These are phyloP conservation scores for Speleostelium caveatum DNA, from an alignment of 78 protist genomes.

Conservation along the genomic window DNA sequence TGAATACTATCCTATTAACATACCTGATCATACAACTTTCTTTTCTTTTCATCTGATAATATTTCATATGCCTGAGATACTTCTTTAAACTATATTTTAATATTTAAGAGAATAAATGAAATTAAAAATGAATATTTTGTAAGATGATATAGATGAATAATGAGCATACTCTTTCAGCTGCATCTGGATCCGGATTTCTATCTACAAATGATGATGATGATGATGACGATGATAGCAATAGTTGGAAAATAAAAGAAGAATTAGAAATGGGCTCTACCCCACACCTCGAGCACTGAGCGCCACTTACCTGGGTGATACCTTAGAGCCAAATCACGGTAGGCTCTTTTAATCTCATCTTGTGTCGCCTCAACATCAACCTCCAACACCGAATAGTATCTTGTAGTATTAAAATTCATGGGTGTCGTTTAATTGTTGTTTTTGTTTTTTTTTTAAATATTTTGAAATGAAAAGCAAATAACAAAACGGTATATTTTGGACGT, in stretches of 20 bases:
- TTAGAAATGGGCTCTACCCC: neutral
- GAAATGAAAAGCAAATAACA: no score
- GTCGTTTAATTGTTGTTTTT: no score
- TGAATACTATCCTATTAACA: neutral
- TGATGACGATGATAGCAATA: neutral
- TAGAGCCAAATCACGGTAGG: conserved; percentile 45
- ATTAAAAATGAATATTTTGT: no score
- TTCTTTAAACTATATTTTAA: conserved; percentile 89
- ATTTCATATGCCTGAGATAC: conserved; percentile 92
- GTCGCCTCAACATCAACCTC: conserved; percentile 10
- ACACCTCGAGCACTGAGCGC: neutral
- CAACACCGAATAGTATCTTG: conserved; percentile 6
- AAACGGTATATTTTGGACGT: no score
- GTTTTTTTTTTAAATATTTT: no score
- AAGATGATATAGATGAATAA: neutral
- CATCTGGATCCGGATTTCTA: conserved; percentile 53
- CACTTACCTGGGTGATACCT: conserved; percentile 69
- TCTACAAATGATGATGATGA: neutral
- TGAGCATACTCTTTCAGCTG: conserved; percentile 22
- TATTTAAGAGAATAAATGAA: no score
- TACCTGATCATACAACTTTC: conserved; percentile 93
- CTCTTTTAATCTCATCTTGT: conserved; percentile 41
- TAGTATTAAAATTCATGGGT: conserved; percentile 34
- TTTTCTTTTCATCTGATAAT: conserved; percentile 90
- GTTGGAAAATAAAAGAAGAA: neutral